Evolutionary conservation across 495 filamentous ascomycete genomes (phyloP), one percentile per base, ranked within the genome.

Genomic region (Penicillium macrosclerotiorum): DNA sequence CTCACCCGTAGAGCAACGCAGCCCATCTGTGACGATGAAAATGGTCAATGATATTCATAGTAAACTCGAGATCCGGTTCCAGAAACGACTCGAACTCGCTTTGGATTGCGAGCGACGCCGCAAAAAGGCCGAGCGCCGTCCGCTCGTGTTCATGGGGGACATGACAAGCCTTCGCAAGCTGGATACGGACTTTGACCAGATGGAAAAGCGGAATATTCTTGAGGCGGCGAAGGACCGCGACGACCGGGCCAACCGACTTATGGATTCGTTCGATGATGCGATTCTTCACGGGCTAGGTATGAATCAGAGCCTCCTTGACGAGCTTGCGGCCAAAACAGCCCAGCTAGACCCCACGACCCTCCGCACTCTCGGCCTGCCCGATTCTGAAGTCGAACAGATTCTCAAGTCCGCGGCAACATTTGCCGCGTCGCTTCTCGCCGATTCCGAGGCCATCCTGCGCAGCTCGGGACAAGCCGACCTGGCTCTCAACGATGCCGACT

Each of bases 181-280:
- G 3, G 76, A 78, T 32, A 66, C 57, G n/a, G 73, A 79, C 17
- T 79, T 79, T 45, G 72, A 77, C 46, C 63, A 65, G 26, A 76
- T 76, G 64, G 76, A 79, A 45, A 74, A 68, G 33, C 71, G 71
- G 31, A 74, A 75, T 34, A 68, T 73, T 12, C 51, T 78, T 4
- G 73, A 76, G 40, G 74, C 75, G 6, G 74, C 72, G 27, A 67
- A 71, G 50, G 68, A 77, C 29, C 68, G 71, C 17, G 72, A 77
- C 54, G 65, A 68, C 8, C 61, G 76, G 46, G 75, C 75, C 14
- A 78, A 79, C 47, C 58, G 63, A 26, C 60, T 78, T 7, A 78
- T 78, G 71, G 73, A 79, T 50, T 64, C 72, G 6, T 75, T 79
- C 41, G 74, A 79, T 37, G 69, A 74, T 41, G 75, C 73, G 9